Conservation (phyloP, 192 early-diverging fungal species). For the Rhizophlyctis rosea region DNA sequence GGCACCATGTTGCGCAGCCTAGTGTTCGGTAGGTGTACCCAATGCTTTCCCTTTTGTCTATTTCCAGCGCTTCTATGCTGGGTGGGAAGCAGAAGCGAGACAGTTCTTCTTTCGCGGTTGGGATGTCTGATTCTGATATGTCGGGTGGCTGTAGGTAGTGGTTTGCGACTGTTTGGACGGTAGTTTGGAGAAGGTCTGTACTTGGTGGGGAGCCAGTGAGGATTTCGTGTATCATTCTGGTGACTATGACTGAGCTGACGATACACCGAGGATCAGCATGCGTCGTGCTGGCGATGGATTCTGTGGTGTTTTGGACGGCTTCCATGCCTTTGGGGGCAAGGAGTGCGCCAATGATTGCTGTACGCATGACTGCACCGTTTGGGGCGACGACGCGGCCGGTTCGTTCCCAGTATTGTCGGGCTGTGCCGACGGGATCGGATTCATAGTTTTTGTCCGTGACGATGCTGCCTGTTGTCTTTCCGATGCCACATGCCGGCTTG, state of each 20-base stretch:
- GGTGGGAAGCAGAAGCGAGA: no score
- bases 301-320: slow-evolving; percentile 4
- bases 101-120: no score
- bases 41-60: no score
- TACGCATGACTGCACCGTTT: slow-evolving; percentile 48
- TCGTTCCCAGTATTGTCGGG: slow-evolving; percentile 38
- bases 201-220: no score
- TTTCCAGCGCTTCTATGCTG: no score
- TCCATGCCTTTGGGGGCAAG: neutral
- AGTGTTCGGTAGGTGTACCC: no score
- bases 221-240: no score
- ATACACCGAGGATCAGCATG: slow-evolving; percentile 49
- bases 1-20: no score
- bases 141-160: no score
- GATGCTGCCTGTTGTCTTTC: slow-evolving; percentile 46
- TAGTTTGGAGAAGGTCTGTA: no score
- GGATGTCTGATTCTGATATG: no score
- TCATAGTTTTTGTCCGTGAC: slow-evolving; percentile 43
- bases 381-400: slow-evolving; percentile 28
- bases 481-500: slow-evolving; percentile 59
- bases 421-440: slow-evolving; percentile 43
- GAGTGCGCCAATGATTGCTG: slow-evolving; percentile 32
- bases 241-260: slow-evolving; percentile 40
- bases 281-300: slow-evolving; percentile 32
- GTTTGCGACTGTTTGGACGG: no score